Base-by-base conservation (phyloP, 805 yeast species). In the Candida coleopterorum region DNA sequence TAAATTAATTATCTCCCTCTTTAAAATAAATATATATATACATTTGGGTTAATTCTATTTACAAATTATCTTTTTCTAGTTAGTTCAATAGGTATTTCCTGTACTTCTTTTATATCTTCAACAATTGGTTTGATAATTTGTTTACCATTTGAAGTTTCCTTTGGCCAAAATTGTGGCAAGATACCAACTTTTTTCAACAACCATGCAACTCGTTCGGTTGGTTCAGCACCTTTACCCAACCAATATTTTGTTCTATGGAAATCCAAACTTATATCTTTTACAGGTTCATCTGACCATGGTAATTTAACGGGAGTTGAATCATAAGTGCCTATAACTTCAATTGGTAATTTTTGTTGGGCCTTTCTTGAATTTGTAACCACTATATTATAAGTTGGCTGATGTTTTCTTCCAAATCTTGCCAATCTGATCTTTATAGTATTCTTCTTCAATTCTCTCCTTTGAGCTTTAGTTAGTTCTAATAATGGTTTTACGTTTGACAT, bases 191-290 rank as follows among this genome's bases (percentile, higher is more conserved):
- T 86, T 54, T 78, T 80, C 56, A 93, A 75, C 35, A 93, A 64
- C 46, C 77, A 77, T 2, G 78, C 73, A 9, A 90, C 95, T 3
- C 93, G 68, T 29, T 83, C 88, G 17, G 90, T 79, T 6, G 96
- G 95, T 56, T 85, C 95, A 1, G 97, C 97, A 9, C 98, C 98
- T 14, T 87, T 95, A 50, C 96, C 95, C 24, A 93, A 66, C 98
- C 98, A 93, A 62, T 93, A 93, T 58, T 87, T 87, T 4, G 96
- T 78, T 50, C 96, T 77, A 45, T 79, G 78, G 55, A 93, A 88
- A 56, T 93, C 97, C 25, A 93, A 65, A 47, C 80, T 74, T 27
- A 90, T 75, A 47, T 88, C 88, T 57, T 93, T 90, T 33, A 74
- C 70, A 9, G 89, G 85, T 43, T 72, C 62, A 8, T 31, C 35